A percentile compares a stretch with the other conserved stretches of the same genome.
Conservation (phyloP, 2,329 filamentous ascomycete species). For the Cladorrhinum sp. region DNA sequence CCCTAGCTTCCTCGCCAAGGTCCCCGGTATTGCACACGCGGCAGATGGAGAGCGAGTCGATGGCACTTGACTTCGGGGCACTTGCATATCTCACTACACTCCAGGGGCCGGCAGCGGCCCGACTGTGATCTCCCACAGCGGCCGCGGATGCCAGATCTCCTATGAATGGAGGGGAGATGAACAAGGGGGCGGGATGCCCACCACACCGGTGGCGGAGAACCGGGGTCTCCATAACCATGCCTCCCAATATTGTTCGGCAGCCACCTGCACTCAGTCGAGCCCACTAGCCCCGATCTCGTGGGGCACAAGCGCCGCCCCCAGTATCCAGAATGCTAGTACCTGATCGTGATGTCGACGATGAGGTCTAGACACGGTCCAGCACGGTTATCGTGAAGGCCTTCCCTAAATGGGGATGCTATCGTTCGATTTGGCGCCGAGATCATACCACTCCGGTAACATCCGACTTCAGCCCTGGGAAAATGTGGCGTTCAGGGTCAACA, state of each 20-base stretch:
- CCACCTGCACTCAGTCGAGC: background rate
- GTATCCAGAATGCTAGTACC: background rate
- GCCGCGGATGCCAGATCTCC: background rate
- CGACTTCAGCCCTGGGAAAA: conserved; percentile 2
- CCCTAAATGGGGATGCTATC: background rate
- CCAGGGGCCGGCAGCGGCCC: background rate
- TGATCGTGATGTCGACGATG: background rate
- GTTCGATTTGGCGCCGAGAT: conserved; percentile 5
- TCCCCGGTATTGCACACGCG: background rate
- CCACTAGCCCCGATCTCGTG: conserved; percentile 3
- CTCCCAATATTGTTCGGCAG: background rate
- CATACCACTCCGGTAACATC: conserved; percentile 7
- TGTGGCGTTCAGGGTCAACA: conserved; percentile 3
- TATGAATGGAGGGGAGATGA: background rate
- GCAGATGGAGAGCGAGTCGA: background rate
- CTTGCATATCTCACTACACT: background rate
- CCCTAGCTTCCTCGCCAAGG: background rate
- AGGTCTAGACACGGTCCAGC: background rate
- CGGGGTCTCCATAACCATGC: background rate
- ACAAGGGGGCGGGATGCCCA: background rate
- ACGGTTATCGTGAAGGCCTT: background rate
- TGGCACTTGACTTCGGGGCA: background rate
- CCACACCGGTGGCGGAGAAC: background rate
- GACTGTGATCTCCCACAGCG: background rate
- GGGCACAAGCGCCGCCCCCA: background rate